Evolutionary conservation across 2,329 filamentous ascomycete genomes (phyloP), one percentile per base, ranked within the genome.

Genomic region (Penicillium capsulatum): DNA sequence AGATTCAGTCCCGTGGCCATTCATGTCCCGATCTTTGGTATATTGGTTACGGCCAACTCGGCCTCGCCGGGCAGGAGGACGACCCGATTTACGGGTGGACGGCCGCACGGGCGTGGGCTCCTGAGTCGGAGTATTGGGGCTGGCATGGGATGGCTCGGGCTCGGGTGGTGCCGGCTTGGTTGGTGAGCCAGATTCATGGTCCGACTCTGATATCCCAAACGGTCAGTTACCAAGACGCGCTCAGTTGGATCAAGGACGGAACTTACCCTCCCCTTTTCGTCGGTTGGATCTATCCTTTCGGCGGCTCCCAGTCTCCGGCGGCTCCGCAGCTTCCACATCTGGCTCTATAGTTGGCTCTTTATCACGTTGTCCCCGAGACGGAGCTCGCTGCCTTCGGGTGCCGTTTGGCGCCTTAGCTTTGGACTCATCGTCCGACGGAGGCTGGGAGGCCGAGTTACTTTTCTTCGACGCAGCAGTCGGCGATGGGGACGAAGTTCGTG

Each of bases 241-340:
- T 16, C 17, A 28, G 15, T 31, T 10, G 28, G 19, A 17, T 9
- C n/a, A 16, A 19, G 14, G 32, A 26, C n/a, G 19, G 34, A 42
- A 46, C 59, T 60, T 73, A 90, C 88, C 88, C 58, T 95, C 89
- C 50, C 76, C 83, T 62, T 87, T 82, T 53, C 89, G 79, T 47
- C 87, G 78, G 51, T 92, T 89, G 29, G 85, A 82, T 39, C 88
- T 79, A 35, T 84, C 86, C 71, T 91, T 92, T 45, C 89, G 78
- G 62, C 90, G 86, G 53, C 76, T 86, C 16, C 82, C 81, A 22
- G 84, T 81, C 59, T 95, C 90, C 19, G 78, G 75, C 40, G 83
- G 77, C 51, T 83, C 81, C 32, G 78, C 73, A 54, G 94, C 88
- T 37, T 80, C 79, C 49, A 94, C 87, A 48, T 69, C 65, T 44